Base-by-base conservation (phyloP, 345 rosid species). In the Salix viminalis region DNA sequence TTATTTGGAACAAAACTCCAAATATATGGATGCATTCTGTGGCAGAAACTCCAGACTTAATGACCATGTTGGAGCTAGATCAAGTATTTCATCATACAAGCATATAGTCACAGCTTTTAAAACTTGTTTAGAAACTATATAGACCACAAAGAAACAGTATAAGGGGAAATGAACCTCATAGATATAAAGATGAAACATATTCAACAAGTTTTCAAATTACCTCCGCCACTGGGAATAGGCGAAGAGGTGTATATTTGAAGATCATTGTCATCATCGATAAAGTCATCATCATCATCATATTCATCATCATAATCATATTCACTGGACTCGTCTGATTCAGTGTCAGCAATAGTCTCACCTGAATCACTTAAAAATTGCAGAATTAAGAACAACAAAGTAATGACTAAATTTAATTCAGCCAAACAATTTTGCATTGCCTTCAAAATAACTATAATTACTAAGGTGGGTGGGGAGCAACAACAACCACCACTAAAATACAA, bases 201-300 rank as follows among this genome's bases (percentile, higher is more conserved):
- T 54, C 56, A 23, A 23, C 19, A 75, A 18, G 19, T 28, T 18
- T 4, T 34, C 14, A 68, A 67, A 36, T 65, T 88, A 94, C 99
- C 99, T 87, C 97, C 91, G n/a, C 90, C 90, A 15, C 87, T 96
- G 21, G 86, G 93, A 44, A 79, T 84, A 77, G 87, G 80, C 67
- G 90, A 77, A 41, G 42, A 21, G 4, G 80, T 62, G 23, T 74
- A 83, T 71, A 81, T 62, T 14, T 86, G 89, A 72, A 76, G 44
- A 65, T 83, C 85, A 30, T 80, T 88, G 13, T 84, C 89, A 2
- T 81, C 83, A 12, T 88, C 85, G 71, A 83, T 72, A 46, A 87
- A 88, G 52, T 82, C 37, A 1, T 34, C 90, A 81, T 83, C 84
- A 61, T 83, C 84, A 56, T 83, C 85, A 46, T 79, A 82, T 11